phyloP scores from a whole-genome alignment of 164 flowering plant genomes.

The Houttuynia cordata region DNA sequence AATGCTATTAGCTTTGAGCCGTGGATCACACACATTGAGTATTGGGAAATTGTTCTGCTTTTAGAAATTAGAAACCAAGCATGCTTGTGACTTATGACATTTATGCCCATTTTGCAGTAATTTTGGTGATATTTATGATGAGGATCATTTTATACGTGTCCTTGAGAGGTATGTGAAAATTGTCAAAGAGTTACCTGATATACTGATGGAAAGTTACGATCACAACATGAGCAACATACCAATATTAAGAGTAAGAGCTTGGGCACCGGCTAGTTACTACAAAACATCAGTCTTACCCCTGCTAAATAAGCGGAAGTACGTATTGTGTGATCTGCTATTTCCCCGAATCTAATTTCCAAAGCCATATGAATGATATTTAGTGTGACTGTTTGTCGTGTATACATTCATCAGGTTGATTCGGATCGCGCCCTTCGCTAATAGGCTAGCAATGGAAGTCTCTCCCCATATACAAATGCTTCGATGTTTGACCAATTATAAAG shows the following conservation, averaged over 20 bases:
- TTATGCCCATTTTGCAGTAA: slow-evolving; percentile 25
- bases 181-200: slow-evolving; percentile 46
- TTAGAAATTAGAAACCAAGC: not conserved
- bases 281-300: slow-evolving; percentile 41
- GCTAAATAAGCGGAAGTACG: slow-evolving; percentile 45
- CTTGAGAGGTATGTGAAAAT: slow-evolving; percentile 52
- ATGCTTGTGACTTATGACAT: not conserved
- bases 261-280: slow-evolving; percentile 53
- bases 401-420: slow-evolving; percentile 54
- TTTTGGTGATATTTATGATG: slow-evolving; percentile 69
- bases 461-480: slow-evolving; percentile 62
- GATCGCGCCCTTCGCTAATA: slow-evolving; percentile 86
- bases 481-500: slow-evolving; percentile 74
- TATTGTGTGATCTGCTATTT: not conserved
- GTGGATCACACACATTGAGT: not conserved
- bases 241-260: slow-evolving; percentile 41
- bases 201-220: slow-evolving; percentile 40
- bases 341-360: too few relatives aligned
- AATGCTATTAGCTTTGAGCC: too few relatives aligned
- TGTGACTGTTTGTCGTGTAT: not conserved
- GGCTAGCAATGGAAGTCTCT: slow-evolving; percentile 73
- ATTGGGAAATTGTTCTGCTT: not conserved
- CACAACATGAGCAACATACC: slow-evolving; percentile 44
- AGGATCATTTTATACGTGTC: slow-evolving; percentile 43
- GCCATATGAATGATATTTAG: not conserved